These are phyloP conservation scores for Solanum megistacrolobum DNA, from an alignment of 257 asterid genomes.

Conservation along the genomic window DNA sequence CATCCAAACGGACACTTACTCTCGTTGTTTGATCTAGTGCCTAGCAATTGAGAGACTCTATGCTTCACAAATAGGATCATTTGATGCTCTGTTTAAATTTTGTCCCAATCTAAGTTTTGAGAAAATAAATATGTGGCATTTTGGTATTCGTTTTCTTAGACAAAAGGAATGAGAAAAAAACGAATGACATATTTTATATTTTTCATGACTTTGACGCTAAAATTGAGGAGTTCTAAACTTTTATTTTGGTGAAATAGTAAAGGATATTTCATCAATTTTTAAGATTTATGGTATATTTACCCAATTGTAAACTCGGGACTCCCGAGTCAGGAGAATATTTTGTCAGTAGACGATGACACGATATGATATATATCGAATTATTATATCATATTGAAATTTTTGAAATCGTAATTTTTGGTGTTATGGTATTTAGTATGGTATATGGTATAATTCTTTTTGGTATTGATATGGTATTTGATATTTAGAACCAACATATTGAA, in stretches of 20 bases:
- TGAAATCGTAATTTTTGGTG: too few relatives aligned
- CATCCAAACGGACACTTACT: too few relatives aligned
- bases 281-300: not conserved
- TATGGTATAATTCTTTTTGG: too few relatives aligned
- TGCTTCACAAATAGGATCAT: not conserved
- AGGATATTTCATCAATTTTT: not conserved
- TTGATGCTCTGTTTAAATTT: not conserved
- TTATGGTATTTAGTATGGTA: not conserved
- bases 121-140: not conserved
- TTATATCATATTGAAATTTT: not conserved
- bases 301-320: not conserved
- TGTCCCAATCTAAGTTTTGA: not conserved
- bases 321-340: not conserved
- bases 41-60: not conserved
- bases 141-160: not conserved
- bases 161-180: not conserved
- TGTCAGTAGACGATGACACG: not conserved
- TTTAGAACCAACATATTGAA: too few relatives aligned
- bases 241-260: not conserved
- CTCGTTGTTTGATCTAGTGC: too few relatives aligned
- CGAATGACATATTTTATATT: not conserved
- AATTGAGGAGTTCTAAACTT: not conserved
- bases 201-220: not conserved
- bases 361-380: too few relatives aligned
- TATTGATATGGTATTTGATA: too few relatives aligned